Evolutionary conservation across 805 yeast genomes (phyloP), one percentile per base, ranked within the genome.

Genomic region (Cyberlindnera suaveolens): DNA sequence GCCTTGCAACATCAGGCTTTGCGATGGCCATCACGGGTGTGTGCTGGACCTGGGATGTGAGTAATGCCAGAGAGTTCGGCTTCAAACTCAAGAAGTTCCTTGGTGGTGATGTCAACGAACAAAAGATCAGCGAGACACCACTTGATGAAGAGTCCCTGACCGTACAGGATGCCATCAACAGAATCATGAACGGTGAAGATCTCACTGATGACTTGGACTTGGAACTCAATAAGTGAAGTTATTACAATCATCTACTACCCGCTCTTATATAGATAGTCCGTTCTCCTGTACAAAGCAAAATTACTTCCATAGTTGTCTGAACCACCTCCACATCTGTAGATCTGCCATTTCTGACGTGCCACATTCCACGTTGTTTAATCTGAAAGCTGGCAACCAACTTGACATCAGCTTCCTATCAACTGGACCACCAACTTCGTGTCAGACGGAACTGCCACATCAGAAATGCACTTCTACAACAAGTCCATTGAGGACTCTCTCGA

Each of bases 1-100:
- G 84, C 38, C 65, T 90, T 15, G 85, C 96, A 3, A 72, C 80
- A 0, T 74, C 88, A 1, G 77, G 87, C 0, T 74, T 83, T 53
- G 75, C 86, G 2, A 85, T 86, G 87, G 63, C 77, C 5, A 67
- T 80, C 2, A 75, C 85, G 33, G 95, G 95, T 2, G 70, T 79
- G 3, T 80, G 87, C 54, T 89, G 96, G 96, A 69, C 80, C 34
- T 71, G 74, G 63, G 95, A 88, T 56, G 82, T 88, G 10, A 75
- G 85, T 7, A 70, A 67, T 26, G 68, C 82, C 38, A 68, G 71
- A 43, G 96, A 88, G 58, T 85, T 88, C 60, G 82, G 90, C 3
- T 68, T 69, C 66, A 74, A 74, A 56, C 76, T 85, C 79, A 82
- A 80, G 61, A 61, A 68, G 9, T 56, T 67, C 40, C 63, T 85